Conservation (phyloP, 192 early-diverging fungal species). For the Chytriomyces hyalinus region DNA sequence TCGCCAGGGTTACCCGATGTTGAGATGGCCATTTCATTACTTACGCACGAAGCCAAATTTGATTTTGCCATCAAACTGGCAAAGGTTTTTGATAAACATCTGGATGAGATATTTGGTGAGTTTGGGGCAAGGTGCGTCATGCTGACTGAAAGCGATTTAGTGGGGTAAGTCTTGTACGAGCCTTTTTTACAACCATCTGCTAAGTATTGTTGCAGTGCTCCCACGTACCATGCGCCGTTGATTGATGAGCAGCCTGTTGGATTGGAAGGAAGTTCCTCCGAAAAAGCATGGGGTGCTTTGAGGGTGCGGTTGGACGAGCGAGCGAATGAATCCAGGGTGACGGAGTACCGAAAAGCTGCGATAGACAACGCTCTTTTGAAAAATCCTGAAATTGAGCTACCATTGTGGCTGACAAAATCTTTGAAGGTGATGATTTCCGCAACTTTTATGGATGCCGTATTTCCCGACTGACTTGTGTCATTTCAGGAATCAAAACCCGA, state of each 20-base stretch:
- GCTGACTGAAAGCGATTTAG: constrained; percentile 2
- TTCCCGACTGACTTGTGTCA: not conserved
- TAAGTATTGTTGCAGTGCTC: not conserved
- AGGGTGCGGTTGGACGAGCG: constrained; percentile 30
- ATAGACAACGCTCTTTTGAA: constrained; percentile 29
- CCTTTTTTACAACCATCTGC: not conserved
- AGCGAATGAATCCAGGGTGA: not conserved
- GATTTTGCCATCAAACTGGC: constrained; percentile 44
- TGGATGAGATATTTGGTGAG: constrained; percentile 35
- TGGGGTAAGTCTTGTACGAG: constrained; percentile 4
- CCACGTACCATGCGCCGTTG: not conserved
- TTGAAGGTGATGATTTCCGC: constrained; percentile 33
- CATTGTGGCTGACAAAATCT: constrained; percentile 33
- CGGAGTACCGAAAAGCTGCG: constrained; percentile 28
- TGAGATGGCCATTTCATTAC: constrained; percentile 32
- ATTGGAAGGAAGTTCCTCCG: constrained; percentile 33
- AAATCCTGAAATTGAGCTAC: constrained; percentile 34
- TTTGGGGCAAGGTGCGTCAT: constrained; percentile 35
- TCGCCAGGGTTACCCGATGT: constrained; percentile 23
- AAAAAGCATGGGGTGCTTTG: constrained; percentile 45
- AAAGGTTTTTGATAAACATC: constrained; percentile 25
- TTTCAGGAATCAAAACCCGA: constrained; percentile 30
- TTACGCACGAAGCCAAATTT: constrained; percentile 28
- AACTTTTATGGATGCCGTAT: not conserved
- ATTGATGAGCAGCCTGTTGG: constrained; percentile 33